Evolutionary conservation across 345 rosid genomes (phyloP), one percentile per base, ranked within the genome.

Genomic region (thale cress (Arabidopsis thaliana)): DNA sequence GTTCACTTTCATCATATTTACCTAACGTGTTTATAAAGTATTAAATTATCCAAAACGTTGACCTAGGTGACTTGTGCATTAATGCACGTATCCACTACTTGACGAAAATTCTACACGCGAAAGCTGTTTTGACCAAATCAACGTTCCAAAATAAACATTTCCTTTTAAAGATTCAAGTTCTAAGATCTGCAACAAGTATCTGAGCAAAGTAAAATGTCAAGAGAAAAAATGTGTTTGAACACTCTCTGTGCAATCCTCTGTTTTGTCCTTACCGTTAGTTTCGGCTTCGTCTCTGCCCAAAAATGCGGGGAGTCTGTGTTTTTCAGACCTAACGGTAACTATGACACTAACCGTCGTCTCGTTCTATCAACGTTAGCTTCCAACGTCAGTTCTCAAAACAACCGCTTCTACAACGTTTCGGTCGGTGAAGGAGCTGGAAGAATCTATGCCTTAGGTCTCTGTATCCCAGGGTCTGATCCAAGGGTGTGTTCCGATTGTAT

Each of bases 321-420:
- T 33, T 57, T 57, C 40, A 57, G 0, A 1, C 41, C 61, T 0
- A 33, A 57, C 6, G 1, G 24, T 8, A 30, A 9, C n/a, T 64
- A 64, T 8, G 68, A 64, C 0, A 25, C 40, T n/a, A 64, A 64
- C 71, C 78, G 71, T 23, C 57, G 23, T 56, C 71, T 73, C 57
- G 7, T 73, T 46, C 63, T 45, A 33, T 36, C 65, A 10, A 34
- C 66, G 46, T 66, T 74, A 0, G 8, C 59, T 45, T 57, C 66
- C 52, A 57, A 74, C 24, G 37, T 72, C 28, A 73, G 64, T 33
- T 33, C 30, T 25, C 71, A 5, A 20, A 10, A 28, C 4, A 51
- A 46, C 51, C 4, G 71, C 9, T 74, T n/a, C 57, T 55, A 52
- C 64, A 73, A 23, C 7, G 58, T n/a, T 20, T 73, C 71, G 4